These are phyloP conservation scores for Hortiboletus flavorubellus DNA, from an alignment of 768 basidiomycete genomes.

Conservation along the genomic window DNA sequence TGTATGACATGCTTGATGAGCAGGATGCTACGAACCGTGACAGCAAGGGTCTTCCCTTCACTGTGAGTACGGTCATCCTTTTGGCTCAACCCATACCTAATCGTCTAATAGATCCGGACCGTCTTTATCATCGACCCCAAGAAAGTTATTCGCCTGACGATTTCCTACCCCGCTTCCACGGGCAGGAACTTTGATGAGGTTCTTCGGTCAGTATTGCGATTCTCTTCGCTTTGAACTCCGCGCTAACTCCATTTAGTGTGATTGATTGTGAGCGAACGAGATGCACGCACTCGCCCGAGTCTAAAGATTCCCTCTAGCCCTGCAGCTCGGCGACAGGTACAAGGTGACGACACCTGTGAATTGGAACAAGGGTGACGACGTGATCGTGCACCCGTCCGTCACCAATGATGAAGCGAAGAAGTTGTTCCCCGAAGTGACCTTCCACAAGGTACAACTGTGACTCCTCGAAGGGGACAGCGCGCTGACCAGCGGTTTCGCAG, in stretches of 20 bases:
- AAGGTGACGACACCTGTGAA: slow-evolving; percentile 88
- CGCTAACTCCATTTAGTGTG: slow-evolving; percentile 42
- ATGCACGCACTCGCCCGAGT: slow-evolving; percentile 31
- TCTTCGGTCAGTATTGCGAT: slow-evolving; percentile 41
- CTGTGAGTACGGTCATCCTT: slow-evolving; percentile 40
- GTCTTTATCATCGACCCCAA: slow-evolving; percentile 98
- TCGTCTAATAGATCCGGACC: slow-evolving; percentile 68
- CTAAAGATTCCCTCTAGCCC: slow-evolving; percentile 41
- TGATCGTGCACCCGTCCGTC: slow-evolving; percentile 87
- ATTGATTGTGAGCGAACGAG: slow-evolving; percentile 60
- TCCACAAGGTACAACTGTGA: slow-evolving; percentile 61
- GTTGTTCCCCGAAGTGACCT: slow-evolving; percentile 80
- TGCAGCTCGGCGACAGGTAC: slow-evolving; percentile 88
- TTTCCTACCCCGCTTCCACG: slow-evolving; percentile 93
- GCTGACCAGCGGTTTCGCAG: slow-evolving; percentile 5
- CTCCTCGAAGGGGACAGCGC: not conserved
- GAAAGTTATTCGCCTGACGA: slow-evolving; percentile 85
- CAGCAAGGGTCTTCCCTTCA: slow-evolving; percentile 89
- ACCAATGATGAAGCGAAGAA: slow-evolving; percentile 86
- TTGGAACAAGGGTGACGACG: slow-evolving; percentile 92
- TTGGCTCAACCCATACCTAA: not conserved
- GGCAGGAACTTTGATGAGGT: slow-evolving; percentile 89
- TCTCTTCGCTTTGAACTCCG: not conserved
- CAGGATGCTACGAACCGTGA: slow-evolving; percentile 91
- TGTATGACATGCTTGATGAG: slow-evolving; percentile 96